phyloP scores from a whole-genome alignment of 2,329 filamentous ascomycete species.

The Macroventuria anomochaeta region DNA sequence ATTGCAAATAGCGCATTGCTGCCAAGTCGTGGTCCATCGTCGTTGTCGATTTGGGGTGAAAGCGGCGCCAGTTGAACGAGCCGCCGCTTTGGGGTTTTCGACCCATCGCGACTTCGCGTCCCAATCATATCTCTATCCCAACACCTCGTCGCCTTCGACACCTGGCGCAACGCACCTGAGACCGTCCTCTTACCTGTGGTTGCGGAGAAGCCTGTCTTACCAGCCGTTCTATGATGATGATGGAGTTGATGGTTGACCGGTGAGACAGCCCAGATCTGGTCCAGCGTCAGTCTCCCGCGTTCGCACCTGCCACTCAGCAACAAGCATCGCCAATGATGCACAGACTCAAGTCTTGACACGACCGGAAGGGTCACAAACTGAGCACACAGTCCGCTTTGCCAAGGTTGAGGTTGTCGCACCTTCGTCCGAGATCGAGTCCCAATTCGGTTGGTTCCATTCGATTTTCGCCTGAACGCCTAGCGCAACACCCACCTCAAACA shows the following conservation, averaged over 20 bases:
- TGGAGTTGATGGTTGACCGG: conserved; percentile 11
- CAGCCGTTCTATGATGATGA: conserved; percentile 14
- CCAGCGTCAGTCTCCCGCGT: conserved; percentile 26
- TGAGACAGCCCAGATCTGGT: conserved; percentile 28
- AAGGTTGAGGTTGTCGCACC: conserved; percentile 37
- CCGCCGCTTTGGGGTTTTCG: neutral
- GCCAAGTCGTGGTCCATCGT: conserved; percentile 6
- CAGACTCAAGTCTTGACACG: conserved; percentile 11
- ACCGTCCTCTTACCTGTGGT: conserved; percentile 6
- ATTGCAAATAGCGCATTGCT: neutral
- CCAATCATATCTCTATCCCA: neutral
- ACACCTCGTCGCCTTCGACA: conserved; percentile 3
- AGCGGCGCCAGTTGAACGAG: neutral
- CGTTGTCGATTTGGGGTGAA: neutral
- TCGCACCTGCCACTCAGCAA: conserved; percentile 26
- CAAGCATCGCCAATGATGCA: conserved; percentile 21
- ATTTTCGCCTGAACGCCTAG: conserved; percentile 28
- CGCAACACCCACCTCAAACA: conserved; percentile 26
- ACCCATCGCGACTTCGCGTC: neutral
- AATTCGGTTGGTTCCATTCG: conserved; percentile 24
- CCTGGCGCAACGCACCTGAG: conserved; percentile 11
- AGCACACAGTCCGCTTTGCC: conserved; percentile 4
- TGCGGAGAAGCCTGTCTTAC: conserved; percentile 19
- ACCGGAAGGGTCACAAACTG: conserved; percentile 26
- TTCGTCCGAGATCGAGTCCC: conserved; percentile 31